Evolutionary conservation across 768 basidiomycete genomes (phyloP).

Genomic region (Calocybe gangraenosa): DNA sequence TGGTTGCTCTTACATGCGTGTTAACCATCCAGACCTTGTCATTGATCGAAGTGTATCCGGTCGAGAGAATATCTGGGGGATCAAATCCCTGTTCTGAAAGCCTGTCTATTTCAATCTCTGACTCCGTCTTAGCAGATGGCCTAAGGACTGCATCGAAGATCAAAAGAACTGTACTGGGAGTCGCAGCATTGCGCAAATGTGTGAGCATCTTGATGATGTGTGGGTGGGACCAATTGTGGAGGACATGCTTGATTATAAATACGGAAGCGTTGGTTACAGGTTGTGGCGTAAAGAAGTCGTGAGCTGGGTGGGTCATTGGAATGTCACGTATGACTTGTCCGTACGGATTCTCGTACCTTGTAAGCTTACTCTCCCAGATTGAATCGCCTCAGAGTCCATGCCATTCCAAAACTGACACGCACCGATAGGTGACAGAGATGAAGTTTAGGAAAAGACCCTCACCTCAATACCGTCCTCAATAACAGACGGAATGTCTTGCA

Average conservation of each 20-base stretch:
- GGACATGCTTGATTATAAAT: too few species aligned
- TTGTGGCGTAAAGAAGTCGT: too few species aligned
- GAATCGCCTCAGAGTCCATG: slow-evolving; percentile 1
- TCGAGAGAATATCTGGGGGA: slow-evolving; percentile 6
- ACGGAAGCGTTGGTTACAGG: too few species aligned
- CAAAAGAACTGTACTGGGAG: slow-evolving; percentile 29
- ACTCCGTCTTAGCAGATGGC: slow-evolving; percentile 13
- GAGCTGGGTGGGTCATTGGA: slow-evolving; percentile 19
- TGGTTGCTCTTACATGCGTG: not conserved
- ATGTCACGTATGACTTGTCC: not conserved
- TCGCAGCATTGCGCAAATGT: too few species aligned
- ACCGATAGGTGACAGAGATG: not conserved
- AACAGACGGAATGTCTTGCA: slow-evolving; percentile 22
- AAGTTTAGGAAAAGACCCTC: not conserved
- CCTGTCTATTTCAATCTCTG: not conserved
- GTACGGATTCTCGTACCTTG: not conserved
- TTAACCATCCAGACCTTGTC: slow-evolving; percentile 7
- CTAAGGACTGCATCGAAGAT: slow-evolving; percentile 31
- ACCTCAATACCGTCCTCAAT: slow-evolving; percentile 14
- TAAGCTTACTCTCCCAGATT: slow-evolving; percentile 4
- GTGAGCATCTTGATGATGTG: too few species aligned
- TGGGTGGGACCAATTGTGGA: too few species aligned
- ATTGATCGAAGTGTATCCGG: slow-evolving; percentile 7
- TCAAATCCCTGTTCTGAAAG: not conserved
- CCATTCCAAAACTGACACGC: slow-evolving; percentile 6